Conservation (phyloP, 768 basidiomycete genomes). For the Termitomyces sp. region DNA sequence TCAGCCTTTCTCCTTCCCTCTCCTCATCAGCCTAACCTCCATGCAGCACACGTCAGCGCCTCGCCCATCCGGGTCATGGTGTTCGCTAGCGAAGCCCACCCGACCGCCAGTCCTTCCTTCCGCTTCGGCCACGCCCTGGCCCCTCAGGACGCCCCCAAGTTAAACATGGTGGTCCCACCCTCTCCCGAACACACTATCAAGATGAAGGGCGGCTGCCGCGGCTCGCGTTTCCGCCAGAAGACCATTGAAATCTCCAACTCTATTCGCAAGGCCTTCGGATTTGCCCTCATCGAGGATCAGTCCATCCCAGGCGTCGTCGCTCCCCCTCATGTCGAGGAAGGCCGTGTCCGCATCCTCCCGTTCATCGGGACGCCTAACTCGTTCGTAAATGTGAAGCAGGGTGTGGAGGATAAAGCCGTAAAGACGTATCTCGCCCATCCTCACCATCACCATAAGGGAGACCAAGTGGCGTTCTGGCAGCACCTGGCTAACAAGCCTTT, state of each 20-base stretch:
- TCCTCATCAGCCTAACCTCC: not conserved
- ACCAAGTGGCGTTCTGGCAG: constrained; percentile 21
- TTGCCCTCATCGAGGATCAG: constrained; percentile 37
- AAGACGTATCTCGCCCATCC: constrained; percentile 8
- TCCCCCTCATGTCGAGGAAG: constrained; percentile 4
- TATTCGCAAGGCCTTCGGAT: constrained; percentile 51
- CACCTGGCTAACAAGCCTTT: constrained; percentile 36
- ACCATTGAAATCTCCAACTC: constrained; percentile 46
- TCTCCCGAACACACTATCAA: not conserved
- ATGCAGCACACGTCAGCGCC: constrained; percentile 36
- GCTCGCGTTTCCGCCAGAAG: constrained; percentile 39
- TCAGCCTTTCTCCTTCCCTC: constrained; percentile 16
- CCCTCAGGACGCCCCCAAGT: constrained; percentile 19
- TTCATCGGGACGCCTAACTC: constrained; percentile 23
- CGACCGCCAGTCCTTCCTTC: constrained; percentile 13
- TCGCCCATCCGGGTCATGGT: constrained; percentile 45
- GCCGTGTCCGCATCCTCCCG: constrained; percentile 29
- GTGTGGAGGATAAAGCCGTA: not conserved
- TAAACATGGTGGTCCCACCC: constrained; percentile 13
- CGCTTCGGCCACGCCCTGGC: constrained; percentile 31
- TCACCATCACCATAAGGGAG: constrained; percentile 20
- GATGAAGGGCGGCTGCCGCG: constrained; percentile 17
- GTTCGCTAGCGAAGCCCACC: constrained; percentile 14
- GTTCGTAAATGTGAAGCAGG: constrained; percentile 10
- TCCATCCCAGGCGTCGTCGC: not conserved